Conservation (phyloP, 2,329 filamentous ascomycete species). For the Aspergillus sp. region DNA sequence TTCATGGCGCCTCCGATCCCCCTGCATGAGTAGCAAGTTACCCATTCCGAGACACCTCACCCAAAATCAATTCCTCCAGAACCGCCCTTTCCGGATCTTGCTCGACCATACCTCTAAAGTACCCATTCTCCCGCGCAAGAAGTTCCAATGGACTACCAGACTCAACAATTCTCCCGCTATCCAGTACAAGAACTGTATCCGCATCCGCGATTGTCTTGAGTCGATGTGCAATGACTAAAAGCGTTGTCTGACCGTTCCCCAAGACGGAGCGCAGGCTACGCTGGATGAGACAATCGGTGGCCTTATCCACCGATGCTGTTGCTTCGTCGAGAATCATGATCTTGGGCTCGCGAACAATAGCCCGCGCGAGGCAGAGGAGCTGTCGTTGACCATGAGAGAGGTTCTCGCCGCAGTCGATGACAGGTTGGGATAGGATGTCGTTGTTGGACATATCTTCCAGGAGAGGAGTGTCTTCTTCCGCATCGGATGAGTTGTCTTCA, state of each 20-base stretch:
- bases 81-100: neutral
- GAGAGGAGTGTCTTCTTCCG: too few species aligned
- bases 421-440: neutral
- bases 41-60: too few species aligned
- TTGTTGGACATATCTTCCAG: too few species aligned
- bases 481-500: too few species aligned
- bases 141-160: neutral
- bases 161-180: constrained; percentile 1
- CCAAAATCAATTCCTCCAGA: neutral
- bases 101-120: neutral
- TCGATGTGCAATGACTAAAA: constrained; percentile 3
- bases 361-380: constrained; percentile 1
- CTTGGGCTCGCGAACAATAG: neutral
- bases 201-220: constrained; percentile 1
- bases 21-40: too few species aligned
- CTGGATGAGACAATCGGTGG: constrained; percentile 1
- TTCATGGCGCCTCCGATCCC: too few species aligned
- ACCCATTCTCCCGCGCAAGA: neutral
- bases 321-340: constrained; percentile 2
- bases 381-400: constrained; percentile 2
- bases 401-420: neutral
- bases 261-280: neutral
- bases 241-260: neutral
- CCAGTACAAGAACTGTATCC: neutral
- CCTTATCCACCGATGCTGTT: constrained; percentile 1